A percentile compares a stretch with the other conserved stretches of the same genome.
Evolutionary conservation across 164 flowering plant species (phyloP).

Genomic region (Vitis amurensis): DNA sequence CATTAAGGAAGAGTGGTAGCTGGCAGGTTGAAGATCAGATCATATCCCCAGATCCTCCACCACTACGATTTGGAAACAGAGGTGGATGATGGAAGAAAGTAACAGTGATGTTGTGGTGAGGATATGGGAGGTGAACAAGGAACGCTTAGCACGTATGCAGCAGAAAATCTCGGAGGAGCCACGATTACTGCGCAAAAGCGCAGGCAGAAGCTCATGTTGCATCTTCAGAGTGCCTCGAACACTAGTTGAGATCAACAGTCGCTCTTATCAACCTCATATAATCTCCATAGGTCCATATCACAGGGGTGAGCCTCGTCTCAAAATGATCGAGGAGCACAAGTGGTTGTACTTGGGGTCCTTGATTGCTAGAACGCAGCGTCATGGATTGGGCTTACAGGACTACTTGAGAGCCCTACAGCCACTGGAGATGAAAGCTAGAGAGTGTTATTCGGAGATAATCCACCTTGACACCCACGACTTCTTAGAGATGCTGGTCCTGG

Average conservation of each 20-base stretch:
- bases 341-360: slow-evolving; percentile 38
- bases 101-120: slow-evolving; percentile 3
- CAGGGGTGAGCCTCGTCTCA: slow-evolving; percentile 26
- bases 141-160: slow-evolving; percentile 32
- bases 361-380: slow-evolving; percentile 20
- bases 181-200: slow-evolving; percentile 30
- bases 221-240: slow-evolving; percentile 56
- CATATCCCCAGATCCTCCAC: no score
- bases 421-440: slow-evolving; percentile 31
- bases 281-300: slow-evolving; percentile 67
- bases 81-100: not conserved
- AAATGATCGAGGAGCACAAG: slow-evolving; percentile 64
- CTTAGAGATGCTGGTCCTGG: slow-evolving; percentile 48
- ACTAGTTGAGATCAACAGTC: slow-evolving; percentile 36
- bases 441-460: slow-evolving; percentile 42
- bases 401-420: slow-evolving; percentile 23
- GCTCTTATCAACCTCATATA: slow-evolving; percentile 45
- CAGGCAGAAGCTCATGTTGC: slow-evolving; percentile 44
- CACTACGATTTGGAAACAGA: not conserved
- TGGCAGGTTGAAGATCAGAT: no score
- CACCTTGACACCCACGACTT: slow-evolving; percentile 29
- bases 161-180: slow-evolving; percentile 31
- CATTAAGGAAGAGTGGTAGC: no score
- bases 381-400: slow-evolving; percentile 23
- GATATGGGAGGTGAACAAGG: slow-evolving; percentile 24